Evolutionary conservation across 345 rosid genomes (phyloP), one percentile per base, ranked within the genome.

Genomic region (Eucalyptus globulus): DNA sequence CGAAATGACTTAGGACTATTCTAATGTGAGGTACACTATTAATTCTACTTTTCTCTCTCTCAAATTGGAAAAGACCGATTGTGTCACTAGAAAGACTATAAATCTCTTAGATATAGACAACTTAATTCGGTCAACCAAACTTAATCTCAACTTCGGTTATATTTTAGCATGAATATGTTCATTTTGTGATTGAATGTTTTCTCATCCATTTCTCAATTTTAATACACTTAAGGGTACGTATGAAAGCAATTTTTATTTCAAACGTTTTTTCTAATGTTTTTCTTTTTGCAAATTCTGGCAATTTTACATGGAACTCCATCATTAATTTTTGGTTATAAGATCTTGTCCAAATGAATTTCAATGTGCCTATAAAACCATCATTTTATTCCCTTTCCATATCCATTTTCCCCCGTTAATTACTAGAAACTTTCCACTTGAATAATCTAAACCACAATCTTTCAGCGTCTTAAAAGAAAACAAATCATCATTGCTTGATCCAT

Each of bases 221-320:
- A 21, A 43, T 40, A 11, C 1, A 21, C 14, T 21, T 8, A 12
- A 6, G 69, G 4, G 31, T 62, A 13, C 3, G 9, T 4, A 13
- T 12, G 31, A 2, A 6, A 62, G 69, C 16, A n/a, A 14, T 65
- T 65, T 65, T 65, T 1, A 4, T 15, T 7, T 13, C 3, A 12
- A 12, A 60, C 9, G 11, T 26, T 14, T 6, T 26, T 60, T 65
- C 14, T 2, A 5, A 58, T 8, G 56, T 58, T 58, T 58, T 58
- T 58, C 1, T 11, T 26, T 58, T 26, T 12, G 0, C 1, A 12
- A 58, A 58, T 26, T 58, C 1, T 0, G 0, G n/a, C n/a, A 26
- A 58, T 26, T 58, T 5, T 26, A 11, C 65, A 26, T 5, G 65
- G n/a, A 26, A 58, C 65, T 26, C 65, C 34, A 14, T 62, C 17